phyloP scores from a whole-genome alignment of 164 flowering plant species.

The Malania oleifera region DNA sequence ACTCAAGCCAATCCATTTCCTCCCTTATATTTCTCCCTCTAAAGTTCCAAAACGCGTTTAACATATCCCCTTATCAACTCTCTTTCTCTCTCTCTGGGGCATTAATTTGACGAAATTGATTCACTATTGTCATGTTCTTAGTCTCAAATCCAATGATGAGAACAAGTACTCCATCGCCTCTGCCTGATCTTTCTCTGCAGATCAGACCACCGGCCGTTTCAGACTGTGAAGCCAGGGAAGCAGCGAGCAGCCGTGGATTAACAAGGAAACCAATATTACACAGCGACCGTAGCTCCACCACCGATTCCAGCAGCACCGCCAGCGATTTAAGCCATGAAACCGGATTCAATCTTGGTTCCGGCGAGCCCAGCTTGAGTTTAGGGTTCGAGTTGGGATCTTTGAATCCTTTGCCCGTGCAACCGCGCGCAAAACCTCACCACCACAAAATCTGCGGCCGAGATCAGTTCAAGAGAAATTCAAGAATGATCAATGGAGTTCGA shows the following conservation, averaged over 20 bases:
- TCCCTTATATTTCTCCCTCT: background rate
- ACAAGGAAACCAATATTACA: constrained; percentile 13
- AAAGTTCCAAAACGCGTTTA: constrained; percentile 1
- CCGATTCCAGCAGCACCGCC: constrained; percentile 57
- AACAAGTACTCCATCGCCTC: constrained; percentile 15
- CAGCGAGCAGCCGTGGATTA: constrained; percentile 16
- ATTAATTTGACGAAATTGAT: constrained; percentile 13
- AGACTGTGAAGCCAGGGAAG: constrained; percentile 18
- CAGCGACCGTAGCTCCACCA: constrained; percentile 37
- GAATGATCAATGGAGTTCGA: constrained; percentile 35
- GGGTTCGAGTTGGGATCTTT: constrained; percentile 41
- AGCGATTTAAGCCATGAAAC: constrained; percentile 77
- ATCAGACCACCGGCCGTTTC: constrained; percentile 61
- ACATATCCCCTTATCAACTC: background rate
- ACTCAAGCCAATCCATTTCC: constrained; percentile 8
- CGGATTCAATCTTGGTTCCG: constrained; percentile 12
- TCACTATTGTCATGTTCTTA: constrained; percentile 12
- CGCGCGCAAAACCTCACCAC: constrained; percentile 17
- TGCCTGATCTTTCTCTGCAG: constrained; percentile 82
- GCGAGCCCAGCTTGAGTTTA: constrained; percentile 46
- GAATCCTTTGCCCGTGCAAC: constrained; percentile 11
- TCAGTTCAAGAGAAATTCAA: constrained; percentile 53
- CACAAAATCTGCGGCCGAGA: constrained; percentile 40
- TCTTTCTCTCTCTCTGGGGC: constrained; percentile 9
- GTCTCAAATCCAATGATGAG: constrained; percentile 23